Conservation (phyloP, 805 yeast genomes). For the Schizosaccharomyces lindneri region DNA sequence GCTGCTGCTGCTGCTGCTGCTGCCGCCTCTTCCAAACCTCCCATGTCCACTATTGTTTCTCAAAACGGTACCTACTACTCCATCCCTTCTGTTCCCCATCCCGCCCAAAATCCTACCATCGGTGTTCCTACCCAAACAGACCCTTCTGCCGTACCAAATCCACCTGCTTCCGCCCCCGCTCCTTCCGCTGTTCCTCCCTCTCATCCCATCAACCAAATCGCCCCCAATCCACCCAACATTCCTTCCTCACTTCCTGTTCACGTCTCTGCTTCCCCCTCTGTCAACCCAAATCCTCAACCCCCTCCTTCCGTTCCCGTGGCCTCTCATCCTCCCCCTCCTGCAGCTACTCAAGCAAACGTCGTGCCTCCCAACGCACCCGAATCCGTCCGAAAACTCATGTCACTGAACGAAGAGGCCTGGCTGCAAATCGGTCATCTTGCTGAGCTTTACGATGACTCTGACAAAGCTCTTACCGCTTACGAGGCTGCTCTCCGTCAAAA, state of each 20-base stretch:
- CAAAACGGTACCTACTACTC: background rate
- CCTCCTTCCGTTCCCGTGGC: background rate
- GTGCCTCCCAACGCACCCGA: background rate
- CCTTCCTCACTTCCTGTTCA: background rate
- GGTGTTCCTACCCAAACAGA: no score
- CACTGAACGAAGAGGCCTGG: slow-evolving; percentile 10
- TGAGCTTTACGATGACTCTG: slow-evolving; percentile 68
- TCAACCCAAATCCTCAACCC: background rate
- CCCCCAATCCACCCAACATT: background rate
- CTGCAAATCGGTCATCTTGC: slow-evolving; percentile 36
- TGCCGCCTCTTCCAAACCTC: background rate
- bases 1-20: no score
- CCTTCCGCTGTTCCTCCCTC: background rate
- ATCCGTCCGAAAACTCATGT: slow-evolving; percentile 8
- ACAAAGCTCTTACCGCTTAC: slow-evolving; percentile 68
- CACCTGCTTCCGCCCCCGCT: background rate
- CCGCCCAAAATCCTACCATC: no score
- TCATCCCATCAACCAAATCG: background rate
- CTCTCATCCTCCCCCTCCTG: background rate
- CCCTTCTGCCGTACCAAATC: background rate
- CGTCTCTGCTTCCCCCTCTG: background rate
- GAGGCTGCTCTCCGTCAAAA: slow-evolving; percentile 69
- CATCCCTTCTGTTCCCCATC: background rate
- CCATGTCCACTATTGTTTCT: background rate
- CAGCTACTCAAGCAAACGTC: background rate